Evolutionary conservation across 2,329 filamentous ascomycete genomes (phyloP).

Genomic region (Trichoderma koningiopsis): DNA sequence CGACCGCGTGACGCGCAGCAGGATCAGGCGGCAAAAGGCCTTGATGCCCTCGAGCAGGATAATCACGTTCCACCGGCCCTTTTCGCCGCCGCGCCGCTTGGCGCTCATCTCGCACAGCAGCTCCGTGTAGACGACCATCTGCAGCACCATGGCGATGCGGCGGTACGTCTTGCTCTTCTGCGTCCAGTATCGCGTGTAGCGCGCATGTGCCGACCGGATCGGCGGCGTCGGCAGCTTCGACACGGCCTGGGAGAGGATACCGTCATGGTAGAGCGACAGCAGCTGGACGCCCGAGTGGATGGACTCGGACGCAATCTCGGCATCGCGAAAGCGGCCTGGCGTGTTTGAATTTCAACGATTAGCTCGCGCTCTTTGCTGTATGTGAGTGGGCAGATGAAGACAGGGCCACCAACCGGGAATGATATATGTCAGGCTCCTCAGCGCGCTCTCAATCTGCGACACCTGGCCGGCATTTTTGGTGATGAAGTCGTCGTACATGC

Average conservation of each 20-base stretch:
- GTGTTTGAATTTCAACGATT: background rate
- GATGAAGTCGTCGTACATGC: slow-evolving; percentile 85
- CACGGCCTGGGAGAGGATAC: slow-evolving; percentile 69
- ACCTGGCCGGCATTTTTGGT: slow-evolving; percentile 92
- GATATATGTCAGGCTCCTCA: slow-evolving; percentile 92
- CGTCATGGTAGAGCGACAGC: slow-evolving; percentile 90
- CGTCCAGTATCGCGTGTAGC: slow-evolving; percentile 70
- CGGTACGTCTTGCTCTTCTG: slow-evolving; percentile 70
- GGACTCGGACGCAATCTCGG: slow-evolving; percentile 92
- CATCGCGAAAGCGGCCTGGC: slow-evolving; percentile 79
- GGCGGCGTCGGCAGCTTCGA: slow-evolving; percentile 59
- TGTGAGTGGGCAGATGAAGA: background rate
- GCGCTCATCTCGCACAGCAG: slow-evolving; percentile 97
- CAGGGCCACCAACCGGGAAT: slow-evolving; percentile 69
- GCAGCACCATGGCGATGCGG: slow-evolving; percentile 77
- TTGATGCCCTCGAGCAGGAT: slow-evolving; percentile 85
- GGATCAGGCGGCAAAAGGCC: slow-evolving; percentile 76
- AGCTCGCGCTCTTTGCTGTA: background rate
- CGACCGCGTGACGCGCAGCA: slow-evolving; percentile 80
- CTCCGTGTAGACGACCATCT: slow-evolving; percentile 93
- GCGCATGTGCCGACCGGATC: slow-evolving; percentile 59
- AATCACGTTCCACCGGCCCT: slow-evolving; percentile 81
- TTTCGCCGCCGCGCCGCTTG: slow-evolving; percentile 79
- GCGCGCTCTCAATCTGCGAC: slow-evolving; percentile 89
- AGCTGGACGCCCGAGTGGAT: slow-evolving; percentile 87